Evolutionary conservation across 352 stramenopile species (phyloP), one percentile per base, ranked within the genome.

Genomic region (Phytophthora quininea): DNA sequence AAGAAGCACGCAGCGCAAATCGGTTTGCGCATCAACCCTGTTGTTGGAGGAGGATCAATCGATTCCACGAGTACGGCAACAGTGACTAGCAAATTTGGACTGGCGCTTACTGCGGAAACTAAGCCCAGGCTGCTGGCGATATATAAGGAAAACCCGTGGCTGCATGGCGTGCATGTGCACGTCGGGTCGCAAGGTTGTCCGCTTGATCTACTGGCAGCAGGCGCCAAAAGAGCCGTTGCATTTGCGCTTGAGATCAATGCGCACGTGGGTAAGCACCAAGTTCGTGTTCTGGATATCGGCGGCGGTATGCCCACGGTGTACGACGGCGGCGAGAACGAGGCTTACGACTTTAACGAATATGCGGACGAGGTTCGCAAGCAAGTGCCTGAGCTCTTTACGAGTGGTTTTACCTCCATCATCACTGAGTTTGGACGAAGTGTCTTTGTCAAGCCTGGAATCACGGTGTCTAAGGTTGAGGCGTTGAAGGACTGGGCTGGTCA

Each of bases 341-440:
- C 89, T 1, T 87, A 95, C 47, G 79, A 85, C 49, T 98, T 97
- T 54, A 60, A 80, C 2, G 79, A 90, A 31, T 98, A 98, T 73
- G 81, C 84, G 9, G 71, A 79, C 35, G 72, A 71, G 1, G 67
- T 98, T 15, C 78, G 74, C n/a, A 47, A 72, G 3, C 71, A 82
- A 24, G 89, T 92, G 14, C 93, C 91, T 0, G 80, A 93, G 61
- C 73, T 98, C 9, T 97, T 97, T 54, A 80, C 82, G n/a, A 89
- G 78, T 30, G 77, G 78, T 0, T 92, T 89, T 61, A 71, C 77
- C 32, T 80, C 70, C 27, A 92, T 98, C 54, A 89, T 98, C 61
- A 98, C 94, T 14, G 94, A 98, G 75, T 98, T 98, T 47, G 94
- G 94, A 32, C 78, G 88, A 54, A 83, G 79, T 46, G 67, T 97